phyloP scores from a whole-genome alignment of 805 yeast species.

The Metschnikowia cubensis region DNA sequence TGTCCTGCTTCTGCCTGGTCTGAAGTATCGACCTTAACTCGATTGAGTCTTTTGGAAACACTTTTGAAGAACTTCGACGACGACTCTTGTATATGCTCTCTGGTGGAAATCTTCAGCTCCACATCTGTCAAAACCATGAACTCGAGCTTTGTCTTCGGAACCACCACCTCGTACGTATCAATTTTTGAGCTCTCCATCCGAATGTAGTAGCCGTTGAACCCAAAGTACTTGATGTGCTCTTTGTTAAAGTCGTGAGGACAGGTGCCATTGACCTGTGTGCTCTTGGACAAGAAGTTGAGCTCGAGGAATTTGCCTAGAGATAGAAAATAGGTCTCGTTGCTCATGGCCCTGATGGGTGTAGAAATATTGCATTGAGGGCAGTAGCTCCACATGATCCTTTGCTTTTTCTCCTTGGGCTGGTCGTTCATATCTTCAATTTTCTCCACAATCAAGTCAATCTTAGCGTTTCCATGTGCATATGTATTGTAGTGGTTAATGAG shows the following conservation, averaged over 20 bases:
- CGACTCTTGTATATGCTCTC: constrained; percentile 49
- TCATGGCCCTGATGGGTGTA: constrained; percentile 77
- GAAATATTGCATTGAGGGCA: constrained; percentile 75
- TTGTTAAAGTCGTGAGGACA: constrained; percentile 81
- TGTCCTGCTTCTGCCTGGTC: constrained; percentile 70
- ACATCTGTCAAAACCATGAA: constrained; percentile 75
- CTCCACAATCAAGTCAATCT: constrained; percentile 74
- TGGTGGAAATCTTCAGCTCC: constrained; percentile 61
- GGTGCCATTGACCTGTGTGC: constrained; percentile 35
- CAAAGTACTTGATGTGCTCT: constrained; percentile 81
- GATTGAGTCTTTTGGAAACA: constrained; percentile 59
- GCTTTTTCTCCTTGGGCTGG: constrained; percentile 34
- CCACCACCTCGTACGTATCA: constrained; percentile 72
- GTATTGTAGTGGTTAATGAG: constrained; percentile 74
- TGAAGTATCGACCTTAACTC: constrained; percentile 72
- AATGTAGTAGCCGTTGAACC: constrained; percentile 72
- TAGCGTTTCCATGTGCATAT: constrained; percentile 85
- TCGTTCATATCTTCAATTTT: constrained; percentile 26
- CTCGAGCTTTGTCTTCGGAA: constrained; percentile 66
- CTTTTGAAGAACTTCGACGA: constrained; percentile 66
- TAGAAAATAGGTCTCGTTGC: constrained; percentile 81
- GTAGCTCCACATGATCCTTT: constrained; percentile 85
- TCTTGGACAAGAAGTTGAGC: constrained; percentile 65
- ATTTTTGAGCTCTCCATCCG: constrained; percentile 73
- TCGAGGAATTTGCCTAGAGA: constrained; percentile 94